Base-by-base conservation (phyloP, 2,329 filamentous ascomycete genomes). In the Fusarium nodosum region DNA sequence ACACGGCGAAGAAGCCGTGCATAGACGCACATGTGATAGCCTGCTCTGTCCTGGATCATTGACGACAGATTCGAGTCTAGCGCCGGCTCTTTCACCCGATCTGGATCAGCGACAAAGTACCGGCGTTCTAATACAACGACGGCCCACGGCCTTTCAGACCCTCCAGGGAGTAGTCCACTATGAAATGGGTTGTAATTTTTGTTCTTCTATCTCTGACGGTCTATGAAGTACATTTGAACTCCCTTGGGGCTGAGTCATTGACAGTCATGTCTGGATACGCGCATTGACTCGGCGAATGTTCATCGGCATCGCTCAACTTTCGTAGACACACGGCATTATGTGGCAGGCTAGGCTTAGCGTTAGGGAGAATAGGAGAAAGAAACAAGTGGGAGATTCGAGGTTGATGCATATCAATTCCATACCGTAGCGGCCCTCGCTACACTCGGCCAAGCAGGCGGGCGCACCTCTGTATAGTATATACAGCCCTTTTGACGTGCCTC, bases 21-120 rank as follows among this genome's bases (percentile, higher is more conserved):
- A 30, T 38, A 11, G 24, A 26, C 33, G n/a, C 16, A 51, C 66
- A 69, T 69, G 67, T 69, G 67, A 69, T 54, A 60, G 45, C 15
- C 34, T 44, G 22, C 26, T 45, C 34, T 50, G 52, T 55, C 51
- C 53, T 36, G 56, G 54, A 51, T 66, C 57, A 53, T 68, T 54
- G 59, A 54, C 67, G 58, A 68, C 53, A 70, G 58, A 60, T 48
- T 64, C 33, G 36, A 56, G 45, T 44, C 31, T 58, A 54, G 67
- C 57, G 67, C 54, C 67, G 63, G 66, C 51, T 68, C 56, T 57
- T 57, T 56, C 48, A 47, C 67, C 67, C 63, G 67, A 70, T 71
- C 67, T 71, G 67, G 67, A 56, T 68, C 66, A 68, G 51, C 60
- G 51, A 64, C 61, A 70, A 71, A 68, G 67, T 70, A 71, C 67